Conservation (phyloP, 495 filamentous ascomycete species). For the Penicillium soppii region DNA sequence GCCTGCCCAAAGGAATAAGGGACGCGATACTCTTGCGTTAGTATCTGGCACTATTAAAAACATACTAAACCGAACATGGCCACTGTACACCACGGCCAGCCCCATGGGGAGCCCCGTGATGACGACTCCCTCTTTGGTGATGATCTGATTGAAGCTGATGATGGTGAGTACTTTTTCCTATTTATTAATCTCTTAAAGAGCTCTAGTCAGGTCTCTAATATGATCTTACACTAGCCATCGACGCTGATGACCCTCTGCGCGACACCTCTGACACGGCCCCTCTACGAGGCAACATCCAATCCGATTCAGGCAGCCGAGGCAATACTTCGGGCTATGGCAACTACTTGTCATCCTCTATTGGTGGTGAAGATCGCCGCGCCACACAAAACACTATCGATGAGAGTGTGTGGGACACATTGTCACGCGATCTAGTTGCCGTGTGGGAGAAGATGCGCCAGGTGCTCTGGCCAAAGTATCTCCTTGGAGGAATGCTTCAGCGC, state of each 20-base stretch:
- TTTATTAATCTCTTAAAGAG: not conserved
- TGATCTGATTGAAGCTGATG: slow-evolving; percentile 93
- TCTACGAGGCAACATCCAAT: slow-evolving; percentile 76
- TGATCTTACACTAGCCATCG: slow-evolving; percentile 59
- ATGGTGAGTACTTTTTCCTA: slow-evolving; percentile 57
- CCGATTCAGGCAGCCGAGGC: slow-evolving; percentile 49
- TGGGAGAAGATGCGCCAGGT: slow-evolving; percentile 98
- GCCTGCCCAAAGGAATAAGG: no score
- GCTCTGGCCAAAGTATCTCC: slow-evolving; percentile 92
- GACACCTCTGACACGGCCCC: slow-evolving; percentile 69
- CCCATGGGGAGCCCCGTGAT: slow-evolving; percentile 37
- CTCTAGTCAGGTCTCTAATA: slow-evolving; percentile 8
- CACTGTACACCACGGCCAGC: slow-evolving; percentile 39
- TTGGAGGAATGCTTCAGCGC: slow-evolving; percentile 65
- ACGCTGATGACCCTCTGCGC: slow-evolving; percentile 86
- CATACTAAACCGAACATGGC: slow-evolving; percentile 39
- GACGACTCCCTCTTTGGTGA: slow-evolving; percentile 75
- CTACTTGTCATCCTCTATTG: slow-evolving; percentile 84
- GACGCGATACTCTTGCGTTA: no score
- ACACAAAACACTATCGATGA: slow-evolving; percentile 95
- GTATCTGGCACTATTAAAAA: no score
- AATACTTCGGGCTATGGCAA: slow-evolving; percentile 40
- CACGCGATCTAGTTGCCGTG: slow-evolving; percentile 84
- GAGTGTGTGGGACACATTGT: slow-evolving; percentile 91
- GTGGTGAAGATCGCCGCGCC: slow-evolving; percentile 92